Percentiles rank a stretch among this genome's conserved stretches.
phyloP scores from a whole-genome alignment of 2,329 filamentous ascomycete species.

The Orbilia quercus region DNA sequence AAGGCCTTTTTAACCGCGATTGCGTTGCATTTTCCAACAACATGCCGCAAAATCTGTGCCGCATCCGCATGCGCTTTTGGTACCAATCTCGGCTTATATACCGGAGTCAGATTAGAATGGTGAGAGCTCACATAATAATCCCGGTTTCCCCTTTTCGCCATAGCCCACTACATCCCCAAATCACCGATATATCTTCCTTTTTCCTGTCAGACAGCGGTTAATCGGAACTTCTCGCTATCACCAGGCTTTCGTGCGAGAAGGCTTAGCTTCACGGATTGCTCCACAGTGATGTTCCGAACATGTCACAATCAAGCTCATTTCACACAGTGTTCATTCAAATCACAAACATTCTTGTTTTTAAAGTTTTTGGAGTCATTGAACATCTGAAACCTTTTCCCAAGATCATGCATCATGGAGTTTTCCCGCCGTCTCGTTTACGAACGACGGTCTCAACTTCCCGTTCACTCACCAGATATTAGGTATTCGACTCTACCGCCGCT shows the following conservation, averaged over 20 bases:
- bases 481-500: no score
- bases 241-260: constrained; percentile 7
- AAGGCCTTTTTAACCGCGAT: background rate
- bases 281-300: constrained; percentile 22
- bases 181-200: background rate
- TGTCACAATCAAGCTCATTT: constrained; percentile 3
- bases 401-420: background rate
- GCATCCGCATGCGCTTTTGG: constrained; percentile 21
- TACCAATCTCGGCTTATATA: background rate
- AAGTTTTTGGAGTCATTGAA: background rate
- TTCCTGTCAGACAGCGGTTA: constrained; percentile 14
- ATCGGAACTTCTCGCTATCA: constrained; percentile 37
- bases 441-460: background rate
- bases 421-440: background rate
- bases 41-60: background rate
- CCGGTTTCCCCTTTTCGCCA: constrained; percentile 4
- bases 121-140: constrained; percentile 5
- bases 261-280: background rate
- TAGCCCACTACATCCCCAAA: background rate
- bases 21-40: constrained; percentile 4
- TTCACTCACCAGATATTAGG: no score
- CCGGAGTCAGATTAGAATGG: background rate
- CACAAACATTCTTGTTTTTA: no score
- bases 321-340: no score
- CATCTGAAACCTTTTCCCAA: constrained; percentile 1